These are phyloP conservation scores for Phytophthora pisi DNA, from an alignment of 352 stramenopile genomes.

Conservation along the genomic window DNA sequence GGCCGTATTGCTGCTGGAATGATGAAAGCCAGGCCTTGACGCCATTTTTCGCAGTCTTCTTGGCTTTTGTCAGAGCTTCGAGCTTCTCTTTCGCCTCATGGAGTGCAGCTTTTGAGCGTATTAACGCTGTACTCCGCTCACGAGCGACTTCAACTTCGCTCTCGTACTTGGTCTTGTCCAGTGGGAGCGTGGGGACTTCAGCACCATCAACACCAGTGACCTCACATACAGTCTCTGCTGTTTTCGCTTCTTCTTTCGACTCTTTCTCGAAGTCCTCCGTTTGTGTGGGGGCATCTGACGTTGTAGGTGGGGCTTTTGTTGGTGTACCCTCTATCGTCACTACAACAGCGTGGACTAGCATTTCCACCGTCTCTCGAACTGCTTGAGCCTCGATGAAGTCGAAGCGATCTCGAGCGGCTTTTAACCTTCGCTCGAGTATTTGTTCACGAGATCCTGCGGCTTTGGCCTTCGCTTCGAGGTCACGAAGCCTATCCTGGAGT, in stretches of 20 bases:
- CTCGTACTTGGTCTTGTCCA: constrained; percentile 48
- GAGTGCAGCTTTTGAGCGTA: constrained; percentile 53
- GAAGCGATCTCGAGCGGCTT: constrained; percentile 34
- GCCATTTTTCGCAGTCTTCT: constrained; percentile 55
- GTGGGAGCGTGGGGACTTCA: constrained; percentile 9
- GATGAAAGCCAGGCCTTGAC: constrained; percentile 74
- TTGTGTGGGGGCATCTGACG: constrained; percentile 18
- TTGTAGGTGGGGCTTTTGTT: constrained; percentile 8
- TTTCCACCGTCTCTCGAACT: constrained; percentile 51
- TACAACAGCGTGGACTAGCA: constrained; percentile 42
- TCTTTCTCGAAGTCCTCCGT: constrained; percentile 13
- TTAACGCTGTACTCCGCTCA: constrained; percentile 45
- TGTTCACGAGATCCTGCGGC: constrained; percentile 36
- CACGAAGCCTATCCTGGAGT: constrained; percentile 42
- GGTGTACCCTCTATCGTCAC: constrained; percentile 38
- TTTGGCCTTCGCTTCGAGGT: constrained; percentile 38
- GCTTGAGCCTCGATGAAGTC: constrained; percentile 43
- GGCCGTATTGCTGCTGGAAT: constrained; percentile 53
- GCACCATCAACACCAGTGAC: background rate
- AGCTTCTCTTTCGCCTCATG: constrained; percentile 41
- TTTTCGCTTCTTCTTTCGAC: background rate
- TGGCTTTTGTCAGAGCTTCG: constrained; percentile 39
- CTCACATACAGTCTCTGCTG: background rate
- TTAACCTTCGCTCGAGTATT: constrained; percentile 37
- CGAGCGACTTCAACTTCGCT: constrained; percentile 49